Conservation (phyloP, 139 green algal genomes). For the Microglena sp. region DNA sequence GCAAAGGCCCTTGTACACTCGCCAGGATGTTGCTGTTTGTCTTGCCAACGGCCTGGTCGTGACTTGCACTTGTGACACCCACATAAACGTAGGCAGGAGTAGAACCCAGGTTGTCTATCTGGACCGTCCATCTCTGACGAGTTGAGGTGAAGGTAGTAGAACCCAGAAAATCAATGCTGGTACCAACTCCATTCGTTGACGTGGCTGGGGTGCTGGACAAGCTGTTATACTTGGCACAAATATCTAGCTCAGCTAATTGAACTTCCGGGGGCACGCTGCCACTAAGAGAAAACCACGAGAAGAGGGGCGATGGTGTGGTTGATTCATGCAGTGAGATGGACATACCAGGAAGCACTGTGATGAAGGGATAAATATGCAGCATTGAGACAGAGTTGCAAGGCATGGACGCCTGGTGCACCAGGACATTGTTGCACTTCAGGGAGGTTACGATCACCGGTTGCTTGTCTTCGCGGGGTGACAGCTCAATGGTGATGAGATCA, state of each 20-base stretch:
- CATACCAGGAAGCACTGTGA: conserved; percentile 40
- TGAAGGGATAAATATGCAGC: conserved; percentile 42
- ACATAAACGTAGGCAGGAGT: conserved; percentile 40
- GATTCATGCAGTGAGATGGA: conserved; percentile 37
- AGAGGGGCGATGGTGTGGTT: conserved; percentile 43
- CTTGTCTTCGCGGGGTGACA: conserved; percentile 38
- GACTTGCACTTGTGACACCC: conserved; percentile 21
- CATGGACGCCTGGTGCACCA: conserved; percentile 15
- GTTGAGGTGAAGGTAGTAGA: conserved; percentile 31
- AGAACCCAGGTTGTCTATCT: conserved; percentile 46
- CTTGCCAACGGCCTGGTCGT: not conserved
- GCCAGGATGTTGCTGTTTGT: conserved; percentile 32
- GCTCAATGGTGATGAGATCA: conserved; percentile 42
- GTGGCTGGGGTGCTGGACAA: not conserved
- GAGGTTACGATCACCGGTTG: conserved; percentile 45
- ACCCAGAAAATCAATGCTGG: conserved; percentile 31
- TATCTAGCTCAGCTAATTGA: conserved; percentile 44
- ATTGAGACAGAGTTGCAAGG: conserved; percentile 14
- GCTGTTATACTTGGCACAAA: conserved; percentile 41
- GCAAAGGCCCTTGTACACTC: conserved; percentile 17
- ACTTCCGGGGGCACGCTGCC: not conserved
- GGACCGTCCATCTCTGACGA: conserved; percentile 47
- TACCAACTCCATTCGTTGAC: not conserved
- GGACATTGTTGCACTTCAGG: conserved; percentile 20
- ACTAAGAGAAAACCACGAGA: conserved; percentile 12